Base-by-base conservation (phyloP, 2,329 filamentous ascomycete species). In the Cyanodermella asteris region DNA sequence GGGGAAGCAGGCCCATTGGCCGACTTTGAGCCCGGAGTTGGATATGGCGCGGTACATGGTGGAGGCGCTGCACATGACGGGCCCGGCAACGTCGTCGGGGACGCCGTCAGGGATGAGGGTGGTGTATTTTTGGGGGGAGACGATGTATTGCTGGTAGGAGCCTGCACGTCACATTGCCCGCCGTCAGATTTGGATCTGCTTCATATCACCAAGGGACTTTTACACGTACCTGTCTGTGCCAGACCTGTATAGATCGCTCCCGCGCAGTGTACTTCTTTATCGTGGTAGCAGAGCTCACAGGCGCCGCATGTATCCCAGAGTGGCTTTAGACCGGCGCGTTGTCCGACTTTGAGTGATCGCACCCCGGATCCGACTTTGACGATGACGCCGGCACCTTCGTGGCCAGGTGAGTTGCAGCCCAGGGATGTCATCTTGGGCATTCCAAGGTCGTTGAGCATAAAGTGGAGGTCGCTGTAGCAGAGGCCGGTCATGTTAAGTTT, bases 91-190 rank as follows among this genome's bases (percentile, higher is more conserved):
- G 31, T 59, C 54, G 31, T 65, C 61, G 0, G 46, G 41, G 1
- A 68, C 53, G 1, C 55, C 59, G 17, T 66, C 57, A 0, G 62
- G 64, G 28, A 68, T 65, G 12, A 53, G 47, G 1, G 51, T 53
- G 0, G 59, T 59, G 35, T 64, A 65, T 19, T 50, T 50, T 9
- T 60, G 62, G 1, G 64, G 63, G 1, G 53, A 57, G 8, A 55
- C 49, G 19, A 68, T 44, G 38, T 70, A 71, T 39, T 70, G 59
- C 41, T 65, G 58, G 38, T 66, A 70, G 1, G 59, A 59, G 2
- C 62, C 55, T 44, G 16, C n/a, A n/a, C n/a, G n/a, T n/a, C n/a
- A n/a, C n/a, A n/a, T n/a, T n/a, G n/a, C n/a, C n/a, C 10, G 10
- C 22, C 11, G 8, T 23, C 12, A 18, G 8, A 13, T 15, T 16